A percentile compares a stretch with the other conserved stretches of the same genome.
These are phyloP conservation scores for Hypholoma sublateritium DNA, from an alignment of 768 basidiomycete species.

Conservation along the genomic window DNA sequence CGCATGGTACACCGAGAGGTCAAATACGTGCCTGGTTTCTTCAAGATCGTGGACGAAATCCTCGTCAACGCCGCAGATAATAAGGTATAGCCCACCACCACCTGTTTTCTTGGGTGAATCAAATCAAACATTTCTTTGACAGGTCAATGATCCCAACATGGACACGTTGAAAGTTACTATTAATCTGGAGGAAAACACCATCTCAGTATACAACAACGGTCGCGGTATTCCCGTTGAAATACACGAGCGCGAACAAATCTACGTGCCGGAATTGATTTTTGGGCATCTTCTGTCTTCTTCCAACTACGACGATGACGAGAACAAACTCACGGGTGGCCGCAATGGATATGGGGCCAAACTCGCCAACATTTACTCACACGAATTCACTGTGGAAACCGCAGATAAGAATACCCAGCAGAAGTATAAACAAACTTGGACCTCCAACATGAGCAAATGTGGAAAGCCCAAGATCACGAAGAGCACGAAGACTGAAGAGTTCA, in stretches of 20 bases:
- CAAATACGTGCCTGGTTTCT: constrained; percentile 94
- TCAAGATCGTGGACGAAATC: constrained; percentile 99
- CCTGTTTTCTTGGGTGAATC: neutral
- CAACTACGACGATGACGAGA: constrained; percentile 98
- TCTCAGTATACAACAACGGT: constrained; percentile 95
- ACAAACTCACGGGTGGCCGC: constrained; percentile 96
- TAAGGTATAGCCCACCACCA: constrained; percentile 63
- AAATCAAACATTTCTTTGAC: neutral
- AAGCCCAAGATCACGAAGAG: constrained; percentile 94
- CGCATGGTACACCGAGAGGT: constrained; percentile 82
- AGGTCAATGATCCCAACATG: constrained; percentile 95
- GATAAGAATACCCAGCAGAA: constrained; percentile 84
- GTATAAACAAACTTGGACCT: constrained; percentile 92
- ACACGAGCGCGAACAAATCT: constrained; percentile 89
- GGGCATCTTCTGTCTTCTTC: constrained; percentile 92
- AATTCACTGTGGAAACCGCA: constrained; percentile 95
- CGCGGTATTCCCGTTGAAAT: constrained; percentile 96
- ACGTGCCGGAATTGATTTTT: constrained; percentile 97
- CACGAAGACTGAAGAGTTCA: constrained; percentile 84
- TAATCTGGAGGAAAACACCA: constrained; percentile 78
- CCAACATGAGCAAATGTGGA: constrained; percentile 90
- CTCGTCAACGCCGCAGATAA: constrained; percentile 99
- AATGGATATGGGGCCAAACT: constrained; percentile 99
- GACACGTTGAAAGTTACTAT: constrained; percentile 88
- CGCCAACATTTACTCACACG: constrained; percentile 95